Conservation (phyloP, 495 filamentous ascomycete genomes). For the Gamarada debralockiae region DNA sequence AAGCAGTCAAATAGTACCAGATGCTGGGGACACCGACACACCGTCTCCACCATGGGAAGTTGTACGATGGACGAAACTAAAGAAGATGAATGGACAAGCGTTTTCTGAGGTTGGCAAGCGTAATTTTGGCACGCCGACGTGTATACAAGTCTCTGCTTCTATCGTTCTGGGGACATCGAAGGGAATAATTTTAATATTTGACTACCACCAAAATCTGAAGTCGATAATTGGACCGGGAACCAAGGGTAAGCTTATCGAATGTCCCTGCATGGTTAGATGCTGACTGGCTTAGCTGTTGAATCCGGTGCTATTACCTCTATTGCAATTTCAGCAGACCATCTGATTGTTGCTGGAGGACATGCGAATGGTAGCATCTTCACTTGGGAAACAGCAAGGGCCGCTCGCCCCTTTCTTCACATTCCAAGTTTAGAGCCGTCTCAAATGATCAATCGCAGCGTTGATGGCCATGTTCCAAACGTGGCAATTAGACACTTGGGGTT, state of each 20-base stretch:
- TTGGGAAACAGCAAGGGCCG: conserved; percentile 82
- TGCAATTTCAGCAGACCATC: conserved; percentile 89
- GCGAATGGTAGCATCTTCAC: conserved; percentile 90
- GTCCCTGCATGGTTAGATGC: conserved; percentile 1
- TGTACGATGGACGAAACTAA: conserved; percentile 90
- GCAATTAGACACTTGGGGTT: conserved; percentile 88
- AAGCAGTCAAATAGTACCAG: conserved; percentile 45
- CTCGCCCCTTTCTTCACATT: conserved; percentile 85
- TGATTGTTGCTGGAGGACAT: conserved; percentile 87
- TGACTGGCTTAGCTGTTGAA: conserved; percentile 67
- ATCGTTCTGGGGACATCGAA: conserved; percentile 93
- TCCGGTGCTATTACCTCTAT: conserved; percentile 83
- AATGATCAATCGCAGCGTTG: conserved; percentile 57
- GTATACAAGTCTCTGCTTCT: conserved; percentile 80
- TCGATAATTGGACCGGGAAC: conserved; percentile 92
- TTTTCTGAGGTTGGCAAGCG: conserved; percentile 95
- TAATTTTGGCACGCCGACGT: conserved; percentile 89
- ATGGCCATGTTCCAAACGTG: conserved; percentile 78
- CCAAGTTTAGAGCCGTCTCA: conserved; percentile 65
- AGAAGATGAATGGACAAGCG: conserved; percentile 79
- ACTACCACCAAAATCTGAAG: conserved; percentile 93
- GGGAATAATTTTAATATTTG: conserved; percentile 90
- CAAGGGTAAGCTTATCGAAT: conserved; percentile 57
- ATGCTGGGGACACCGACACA: conserved; percentile 58
- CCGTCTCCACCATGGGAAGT: conserved; percentile 89